phyloP scores from a whole-genome alignment of 2,329 filamentous ascomycete species.

The Colletotrichum aenigma region DNA sequence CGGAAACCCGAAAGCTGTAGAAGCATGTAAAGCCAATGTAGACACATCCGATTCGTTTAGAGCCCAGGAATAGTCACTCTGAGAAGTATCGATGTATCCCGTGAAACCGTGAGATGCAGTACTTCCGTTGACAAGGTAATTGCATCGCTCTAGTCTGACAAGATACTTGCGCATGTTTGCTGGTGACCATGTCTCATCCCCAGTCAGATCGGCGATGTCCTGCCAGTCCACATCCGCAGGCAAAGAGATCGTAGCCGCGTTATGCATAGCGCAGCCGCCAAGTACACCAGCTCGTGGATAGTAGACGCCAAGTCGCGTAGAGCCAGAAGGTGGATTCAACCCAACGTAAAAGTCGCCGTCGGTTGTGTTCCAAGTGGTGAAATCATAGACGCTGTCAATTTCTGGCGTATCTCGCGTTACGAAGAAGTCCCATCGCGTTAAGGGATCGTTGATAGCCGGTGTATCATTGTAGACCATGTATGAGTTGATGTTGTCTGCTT shows the following conservation, averaged over 20 bases:
- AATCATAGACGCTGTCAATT: constrained; percentile 50
- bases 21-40: not conserved
- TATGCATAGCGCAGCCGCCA: constrained; percentile 61
- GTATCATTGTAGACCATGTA: not conserved
- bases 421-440: constrained; percentile 60
- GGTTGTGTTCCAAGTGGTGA: constrained; percentile 43
- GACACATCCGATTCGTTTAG: not conserved
- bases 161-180: constrained; percentile 57
- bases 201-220: constrained; percentile 59
- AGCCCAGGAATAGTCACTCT: not conserved
- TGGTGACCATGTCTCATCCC: constrained; percentile 62
- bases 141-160: not conserved
- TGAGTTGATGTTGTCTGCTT: not conserved
- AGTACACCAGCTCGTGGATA: constrained; percentile 51
- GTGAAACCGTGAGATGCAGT: not conserved
- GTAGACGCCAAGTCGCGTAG: constrained; percentile 44
- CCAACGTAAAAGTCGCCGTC: constrained; percentile 35
- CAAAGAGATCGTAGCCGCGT: constrained; percentile 62
- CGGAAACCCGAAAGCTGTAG: not conserved
- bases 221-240: constrained; percentile 65
- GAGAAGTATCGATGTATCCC: not conserved
- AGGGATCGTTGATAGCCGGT: not conserved
- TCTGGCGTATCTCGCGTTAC: constrained; percentile 59
- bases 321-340: constrained; percentile 38
- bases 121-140: not conserved